These are phyloP conservation scores for Cutaneotrichosporon cavernicola DNA, from an alignment of 1,284 basidiomycete genomes.

Conservation along the genomic window DNA sequence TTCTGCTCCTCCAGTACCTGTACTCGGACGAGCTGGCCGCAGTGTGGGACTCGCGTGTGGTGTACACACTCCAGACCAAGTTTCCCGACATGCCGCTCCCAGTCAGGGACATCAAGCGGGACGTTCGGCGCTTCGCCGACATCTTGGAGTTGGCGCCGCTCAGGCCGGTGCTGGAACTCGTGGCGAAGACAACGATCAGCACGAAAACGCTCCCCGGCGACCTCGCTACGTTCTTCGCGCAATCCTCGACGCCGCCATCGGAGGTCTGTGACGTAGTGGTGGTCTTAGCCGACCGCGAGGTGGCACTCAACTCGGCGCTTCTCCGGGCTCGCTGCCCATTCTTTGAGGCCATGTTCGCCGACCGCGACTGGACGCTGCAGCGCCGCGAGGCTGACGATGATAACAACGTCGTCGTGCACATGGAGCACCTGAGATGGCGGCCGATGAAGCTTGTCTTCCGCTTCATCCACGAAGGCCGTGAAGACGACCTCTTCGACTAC, in stretches of 20 bases:
- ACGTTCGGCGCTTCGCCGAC: constrained; percentile 61
- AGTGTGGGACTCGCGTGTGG: constrained; percentile 79
- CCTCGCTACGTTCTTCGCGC: constrained; percentile 51
- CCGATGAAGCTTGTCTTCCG: constrained; percentile 73
- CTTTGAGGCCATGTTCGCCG: constrained; percentile 82
- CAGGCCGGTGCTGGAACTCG: constrained; percentile 40
- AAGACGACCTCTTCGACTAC: constrained; percentile 70
- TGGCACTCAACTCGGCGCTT: constrained; percentile 71
- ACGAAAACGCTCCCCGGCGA: constrained; percentile 42
- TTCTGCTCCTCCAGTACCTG: constrained; percentile 79
- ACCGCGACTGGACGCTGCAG: constrained; percentile 73
- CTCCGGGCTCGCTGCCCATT: constrained; percentile 80
- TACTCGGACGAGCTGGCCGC: constrained; percentile 82
- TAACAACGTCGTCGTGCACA: constrained; percentile 62
- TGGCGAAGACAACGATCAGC: constrained; percentile 42
- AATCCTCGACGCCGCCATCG: constrained; percentile 39
- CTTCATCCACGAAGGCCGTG: constrained; percentile 76
- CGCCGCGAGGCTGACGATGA: constrained; percentile 60
- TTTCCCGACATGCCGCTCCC: constrained; percentile 56
- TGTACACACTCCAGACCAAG: constrained; percentile 56
- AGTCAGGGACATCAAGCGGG: constrained; percentile 61
- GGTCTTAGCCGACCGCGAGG: constrained; percentile 66
- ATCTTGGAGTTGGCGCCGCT: constrained; percentile 56
- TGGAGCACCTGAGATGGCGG: constrained; percentile 73
- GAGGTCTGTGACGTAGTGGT: constrained; percentile 67